These are phyloP conservation scores for Malania oleifera DNA, from an alignment of 164 flowering plant genomes.

Conservation along the genomic window DNA sequence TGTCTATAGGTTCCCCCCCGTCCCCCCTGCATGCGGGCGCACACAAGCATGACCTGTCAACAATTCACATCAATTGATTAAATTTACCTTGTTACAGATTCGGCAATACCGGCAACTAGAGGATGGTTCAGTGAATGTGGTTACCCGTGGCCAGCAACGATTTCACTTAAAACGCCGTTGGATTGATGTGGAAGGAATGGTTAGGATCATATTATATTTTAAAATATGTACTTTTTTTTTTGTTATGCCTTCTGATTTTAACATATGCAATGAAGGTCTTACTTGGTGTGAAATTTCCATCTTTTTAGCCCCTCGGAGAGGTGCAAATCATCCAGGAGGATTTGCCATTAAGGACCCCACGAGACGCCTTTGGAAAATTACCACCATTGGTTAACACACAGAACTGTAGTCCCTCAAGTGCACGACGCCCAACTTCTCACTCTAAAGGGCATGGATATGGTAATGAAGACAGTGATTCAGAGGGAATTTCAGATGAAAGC, in stretches of 20 bases:
- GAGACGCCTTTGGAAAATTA: conserved; percentile 64
- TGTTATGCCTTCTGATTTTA: background rate
- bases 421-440: conserved; percentile 23
- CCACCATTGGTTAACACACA: conserved; percentile 32
- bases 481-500: conserved; percentile 56
- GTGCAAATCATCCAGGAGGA: conserved; percentile 85
- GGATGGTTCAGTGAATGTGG: conserved; percentile 83
- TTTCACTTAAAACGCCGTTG: conserved; percentile 69
- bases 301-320: conserved; percentile 75
- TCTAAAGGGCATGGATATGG: conserved; percentile 15
- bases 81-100: conserved; percentile 43
- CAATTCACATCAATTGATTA: background rate
- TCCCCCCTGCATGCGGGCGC: too few relatives aligned
- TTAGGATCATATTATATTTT: conserved; percentile 26
- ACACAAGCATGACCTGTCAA: too few relatives aligned
- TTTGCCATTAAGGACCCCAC: conserved; percentile 70
- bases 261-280: background rate
- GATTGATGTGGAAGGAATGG: conserved; percentile 79
- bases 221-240: background rate
- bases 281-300: conserved; percentile 7
- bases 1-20: too few relatives aligned
- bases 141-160: conserved; percentile 85
- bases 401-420: conserved; percentile 11
- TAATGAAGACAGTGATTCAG: conserved; percentile 46
- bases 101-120: conserved; percentile 64